A percentile compares a stretch with the other conserved stretches of the same genome.
Conservation (phyloP, 2,329 filamentous ascomycete species). For the Neocatenulostroma microsporum region DNA sequence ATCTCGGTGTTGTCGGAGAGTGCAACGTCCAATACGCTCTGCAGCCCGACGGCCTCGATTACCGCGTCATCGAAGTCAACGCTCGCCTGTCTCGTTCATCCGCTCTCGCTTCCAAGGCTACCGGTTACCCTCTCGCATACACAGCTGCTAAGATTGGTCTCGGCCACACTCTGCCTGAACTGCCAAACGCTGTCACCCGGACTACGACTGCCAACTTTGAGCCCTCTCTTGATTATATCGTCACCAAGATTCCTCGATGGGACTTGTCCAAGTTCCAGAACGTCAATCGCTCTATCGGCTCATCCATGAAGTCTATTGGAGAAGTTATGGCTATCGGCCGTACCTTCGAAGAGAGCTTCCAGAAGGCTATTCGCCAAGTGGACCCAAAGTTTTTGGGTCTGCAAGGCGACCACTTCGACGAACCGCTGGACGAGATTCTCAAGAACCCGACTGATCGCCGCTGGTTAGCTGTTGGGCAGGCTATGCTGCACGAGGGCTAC, state of each 20-base stretch:
- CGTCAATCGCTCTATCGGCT: slow-evolving; percentile 94
- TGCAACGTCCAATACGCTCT: slow-evolving; percentile 98
- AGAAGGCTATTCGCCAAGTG: slow-evolving; percentile 96
- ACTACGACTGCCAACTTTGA: slow-evolving; percentile 99
- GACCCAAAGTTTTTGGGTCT: slow-evolving; percentile 88
- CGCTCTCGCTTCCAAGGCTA: slow-evolving; percentile 93
- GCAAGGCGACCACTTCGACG: slow-evolving; percentile 91
- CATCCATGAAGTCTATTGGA: slow-evolving; percentile 97
- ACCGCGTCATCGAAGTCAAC: slow-evolving; percentile 98
- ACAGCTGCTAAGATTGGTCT: slow-evolving; percentile 97
- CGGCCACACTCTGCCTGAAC: slow-evolving; percentile 86
- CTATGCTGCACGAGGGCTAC: slow-evolving; percentile 96
- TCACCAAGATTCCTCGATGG: slow-evolving; percentile 98
- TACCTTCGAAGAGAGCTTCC: slow-evolving; percentile 97
- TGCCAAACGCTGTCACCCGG: slow-evolving; percentile 96
- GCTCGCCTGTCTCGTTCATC: slow-evolving; percentile 96
- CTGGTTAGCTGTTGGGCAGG: slow-evolving; percentile 95
- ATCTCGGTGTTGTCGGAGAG: slow-evolving; percentile 94
- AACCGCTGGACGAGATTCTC: slow-evolving; percentile 82
- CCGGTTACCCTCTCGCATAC: slow-evolving; percentile 93
- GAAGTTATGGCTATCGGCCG: slow-evolving; percentile 99
- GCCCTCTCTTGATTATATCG: slow-evolving; percentile 92
- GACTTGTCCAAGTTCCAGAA: slow-evolving; percentile 99
- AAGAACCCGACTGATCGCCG: slow-evolving; percentile 90
- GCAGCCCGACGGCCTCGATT: slow-evolving; percentile 93